These are phyloP conservation scores for Aspergillus biplanus DNA, from an alignment of 495 filamentous ascomycete genomes.

Conservation along the genomic window DNA sequence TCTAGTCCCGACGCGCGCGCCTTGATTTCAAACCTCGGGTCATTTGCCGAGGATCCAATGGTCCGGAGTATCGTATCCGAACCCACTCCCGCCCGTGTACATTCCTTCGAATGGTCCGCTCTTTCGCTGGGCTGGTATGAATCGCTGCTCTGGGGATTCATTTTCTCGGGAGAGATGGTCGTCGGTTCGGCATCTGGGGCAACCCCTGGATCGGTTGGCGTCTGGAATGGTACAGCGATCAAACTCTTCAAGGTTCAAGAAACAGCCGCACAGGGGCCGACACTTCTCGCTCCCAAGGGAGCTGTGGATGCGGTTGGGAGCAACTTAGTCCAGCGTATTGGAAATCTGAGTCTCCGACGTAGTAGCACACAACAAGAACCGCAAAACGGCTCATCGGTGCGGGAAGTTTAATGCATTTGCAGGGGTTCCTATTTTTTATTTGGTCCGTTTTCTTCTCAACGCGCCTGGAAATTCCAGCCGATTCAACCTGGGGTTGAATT, in stretches of 20 bases:
- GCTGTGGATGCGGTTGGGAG: conserved; percentile 95
- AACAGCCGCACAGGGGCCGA: conserved; percentile 76
- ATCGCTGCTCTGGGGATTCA: conserved; percentile 91
- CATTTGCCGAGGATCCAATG: conserved; percentile 67
- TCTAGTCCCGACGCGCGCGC: conserved; percentile 35
- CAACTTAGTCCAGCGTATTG: conserved; percentile 86
- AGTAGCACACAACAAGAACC: conserved; percentile 41
- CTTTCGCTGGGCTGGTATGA: conserved; percentile 96
- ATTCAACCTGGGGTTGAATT: not conserved
- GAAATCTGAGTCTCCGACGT: conserved; percentile 66
- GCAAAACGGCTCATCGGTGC: conserved; percentile 36
- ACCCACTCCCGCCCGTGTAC: conserved; percentile 72
- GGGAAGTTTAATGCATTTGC: conserved; percentile 38
- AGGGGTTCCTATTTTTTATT: not conserved
- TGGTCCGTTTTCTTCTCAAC: not conserved
- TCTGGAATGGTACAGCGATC: conserved; percentile 92
- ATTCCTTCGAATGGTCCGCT: conserved; percentile 95
- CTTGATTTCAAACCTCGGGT: conserved; percentile 53
- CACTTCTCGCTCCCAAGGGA: conserved; percentile 79
- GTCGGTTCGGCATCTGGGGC: conserved; percentile 60
- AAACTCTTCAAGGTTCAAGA: conserved; percentile 91
- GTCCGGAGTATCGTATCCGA: conserved; percentile 66
- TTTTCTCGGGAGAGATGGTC: conserved; percentile 88
- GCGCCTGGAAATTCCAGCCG: not conserved
- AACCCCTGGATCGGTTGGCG: conserved; percentile 77